phyloP scores from a whole-genome alignment of 148 eudicot species.

The Chenopodium suecicum region DNA sequence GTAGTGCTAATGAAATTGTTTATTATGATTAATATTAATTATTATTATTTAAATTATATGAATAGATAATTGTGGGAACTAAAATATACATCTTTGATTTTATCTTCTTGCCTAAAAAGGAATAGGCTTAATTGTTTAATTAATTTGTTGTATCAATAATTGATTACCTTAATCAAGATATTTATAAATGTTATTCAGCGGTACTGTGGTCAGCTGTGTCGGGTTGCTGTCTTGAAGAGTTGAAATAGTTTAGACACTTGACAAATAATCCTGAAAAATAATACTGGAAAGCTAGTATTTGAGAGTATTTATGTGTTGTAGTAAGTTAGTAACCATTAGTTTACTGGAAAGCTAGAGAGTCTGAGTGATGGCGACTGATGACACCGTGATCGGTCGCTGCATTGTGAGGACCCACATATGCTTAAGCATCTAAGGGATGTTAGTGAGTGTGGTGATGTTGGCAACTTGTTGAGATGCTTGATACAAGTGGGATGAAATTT shows the following conservation, averaged over 20 bases:
- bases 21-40: neutral
- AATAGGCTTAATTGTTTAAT: neutral
- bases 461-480: slow-evolving; percentile 11
- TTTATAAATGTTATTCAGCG: neutral
- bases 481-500: slow-evolving; percentile 15
- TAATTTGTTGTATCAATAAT: neutral
- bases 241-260: neutral
- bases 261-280: too few relatives aligned
- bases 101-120: neutral
- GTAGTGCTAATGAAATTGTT: neutral
- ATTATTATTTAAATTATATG: neutral
- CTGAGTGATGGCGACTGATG: neutral
- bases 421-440: neutral
- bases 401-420: neutral
- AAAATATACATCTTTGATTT: slow-evolving; percentile 4
- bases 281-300: too few relatives aligned
- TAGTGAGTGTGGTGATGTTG: neutral
- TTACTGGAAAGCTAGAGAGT: neutral
- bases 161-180: neutral
- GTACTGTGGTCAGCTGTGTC: neutral
- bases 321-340: neutral
- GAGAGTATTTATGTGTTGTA: neutral
- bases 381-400: neutral
- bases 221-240: slow-evolving; percentile 3
- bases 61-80: neutral